phyloP scores from a whole-genome alignment of 1,139 yeast species.

The Magnusiomyces suaveolens region DNA sequence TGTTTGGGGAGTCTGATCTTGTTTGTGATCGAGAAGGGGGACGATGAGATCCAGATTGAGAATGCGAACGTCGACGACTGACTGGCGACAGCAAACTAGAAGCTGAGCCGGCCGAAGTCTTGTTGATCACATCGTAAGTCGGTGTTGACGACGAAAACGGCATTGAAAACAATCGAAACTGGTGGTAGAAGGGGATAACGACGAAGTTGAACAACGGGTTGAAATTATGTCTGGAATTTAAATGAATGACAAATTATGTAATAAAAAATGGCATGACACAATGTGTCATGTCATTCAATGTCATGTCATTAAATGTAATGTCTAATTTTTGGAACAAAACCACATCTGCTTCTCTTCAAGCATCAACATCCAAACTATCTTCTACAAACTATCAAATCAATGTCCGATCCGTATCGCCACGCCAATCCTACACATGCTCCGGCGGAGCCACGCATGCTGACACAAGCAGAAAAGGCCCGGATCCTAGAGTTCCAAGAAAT shows the following conservation, averaged over 20 bases:
- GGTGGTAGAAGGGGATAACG: too few species aligned
- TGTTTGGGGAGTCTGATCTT: background rate
- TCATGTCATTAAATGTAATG: too few species aligned
- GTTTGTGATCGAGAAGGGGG: background rate
- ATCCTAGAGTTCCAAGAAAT: slow-evolving; percentile 86
- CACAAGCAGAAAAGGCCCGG: slow-evolving; percentile 76
- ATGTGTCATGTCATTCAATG: too few species aligned
- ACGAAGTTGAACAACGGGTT: too few species aligned
- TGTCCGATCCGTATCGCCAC: background rate
- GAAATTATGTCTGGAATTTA: too few species aligned
- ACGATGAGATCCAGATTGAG: background rate
- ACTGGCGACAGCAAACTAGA: background rate
- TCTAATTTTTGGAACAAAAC: too few species aligned
- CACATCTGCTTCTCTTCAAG: too few species aligned
- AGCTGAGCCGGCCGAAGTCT: background rate
- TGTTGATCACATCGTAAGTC: background rate
- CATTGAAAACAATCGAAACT: too few species aligned
- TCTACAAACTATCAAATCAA: background rate
- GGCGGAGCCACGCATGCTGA: slow-evolving; percentile 47
- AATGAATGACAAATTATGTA: too few species aligned
- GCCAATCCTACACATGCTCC: background rate
- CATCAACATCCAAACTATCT: too few species aligned
- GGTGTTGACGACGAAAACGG: background rate
- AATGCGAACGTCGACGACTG: background rate
- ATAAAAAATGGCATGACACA: too few species aligned